Percentiles rank a stretch among this genome's conserved stretches.
Conservation (phyloP, 768 basidiomycete species). For the Macrocybe gigantea region DNA sequence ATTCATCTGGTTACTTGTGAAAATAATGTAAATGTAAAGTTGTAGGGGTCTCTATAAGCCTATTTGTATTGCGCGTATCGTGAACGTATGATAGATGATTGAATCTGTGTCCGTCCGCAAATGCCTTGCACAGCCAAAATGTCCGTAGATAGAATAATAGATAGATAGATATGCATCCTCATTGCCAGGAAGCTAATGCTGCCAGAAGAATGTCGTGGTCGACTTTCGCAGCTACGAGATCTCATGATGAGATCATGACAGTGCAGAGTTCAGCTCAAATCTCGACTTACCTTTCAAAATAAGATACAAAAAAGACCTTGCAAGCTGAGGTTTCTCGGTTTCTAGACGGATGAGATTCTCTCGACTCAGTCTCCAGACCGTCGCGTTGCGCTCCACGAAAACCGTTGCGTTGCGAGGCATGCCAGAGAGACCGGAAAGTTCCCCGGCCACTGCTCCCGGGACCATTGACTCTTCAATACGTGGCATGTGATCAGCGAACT, state of each 20-base stretch:
- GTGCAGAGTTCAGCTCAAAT: not conserved
- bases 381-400: conserved; percentile 68
- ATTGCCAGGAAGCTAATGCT: conserved; percentile 13
- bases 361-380: conserved; percentile 75
- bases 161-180: not conserved
- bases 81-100: too few species aligned
- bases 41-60: too few species aligned
- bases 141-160: too few species aligned
- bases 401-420: conserved; percentile 82
- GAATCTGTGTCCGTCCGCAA: too few species aligned
- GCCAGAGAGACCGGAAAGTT: conserved; percentile 78
- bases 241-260: not conserved
- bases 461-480: conserved; percentile 88
- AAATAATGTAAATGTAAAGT: too few species aligned
- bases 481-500: conserved; percentile 63
- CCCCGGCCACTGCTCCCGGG: conserved; percentile 87
- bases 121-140: too few species aligned
- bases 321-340: conserved; percentile 58
- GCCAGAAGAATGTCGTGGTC: conserved; percentile 16
- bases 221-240: conserved; percentile 15
- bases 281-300: conserved; percentile 63
- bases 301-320: conserved; percentile 58
- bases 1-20: too few species aligned
- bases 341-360: conserved; percentile 59
- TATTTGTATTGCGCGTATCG: too few species aligned